A percentile compares a stretch with the other conserved stretches of the same genome.
Evolutionary conservation across 2,329 filamentous ascomycete genomes (phyloP).

Genomic region (Penicillium italicum): DNA sequence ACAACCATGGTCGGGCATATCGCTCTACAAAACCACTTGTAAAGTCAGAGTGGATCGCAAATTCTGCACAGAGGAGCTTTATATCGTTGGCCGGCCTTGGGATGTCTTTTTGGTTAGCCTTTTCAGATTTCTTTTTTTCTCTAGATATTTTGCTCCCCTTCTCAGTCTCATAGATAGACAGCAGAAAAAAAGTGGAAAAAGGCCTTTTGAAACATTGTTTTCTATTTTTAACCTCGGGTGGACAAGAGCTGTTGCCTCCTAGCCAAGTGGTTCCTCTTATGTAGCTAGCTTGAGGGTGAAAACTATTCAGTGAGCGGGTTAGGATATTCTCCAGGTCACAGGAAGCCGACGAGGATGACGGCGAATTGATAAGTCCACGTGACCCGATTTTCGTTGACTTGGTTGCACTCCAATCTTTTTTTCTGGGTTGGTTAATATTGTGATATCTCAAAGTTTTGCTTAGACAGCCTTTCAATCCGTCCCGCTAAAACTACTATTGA

Average conservation of each 20-base stretch:
- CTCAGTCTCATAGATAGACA: too few relatives aligned
- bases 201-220: too few relatives aligned
- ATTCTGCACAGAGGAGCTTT: too few relatives aligned
- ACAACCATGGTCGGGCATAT: background rate
- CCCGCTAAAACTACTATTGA: background rate
- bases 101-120: too few relatives aligned
- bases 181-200: too few relatives aligned
- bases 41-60: too few relatives aligned
- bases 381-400: background rate
- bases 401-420: slow-evolving; percentile 12
- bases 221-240: too few relatives aligned
- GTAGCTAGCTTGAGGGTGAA: background rate
- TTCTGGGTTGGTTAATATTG: background rate
- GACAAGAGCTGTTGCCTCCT: background rate
- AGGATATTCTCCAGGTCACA: background rate
- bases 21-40: too few relatives aligned
- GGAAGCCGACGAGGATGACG: background rate
- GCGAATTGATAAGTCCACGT: background rate
- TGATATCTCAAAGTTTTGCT: background rate
- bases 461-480: background rate
- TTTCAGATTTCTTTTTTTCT: too few relatives aligned
- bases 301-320: background rate
- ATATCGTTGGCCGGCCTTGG: too few relatives aligned
- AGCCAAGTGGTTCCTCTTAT: background rate
- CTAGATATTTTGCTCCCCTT: too few relatives aligned